Evolutionary conservation across 2,329 filamentous ascomycete genomes (phyloP), one percentile per base, ranked within the genome.

Genomic region (Rachicladosporium sp.): DNA sequence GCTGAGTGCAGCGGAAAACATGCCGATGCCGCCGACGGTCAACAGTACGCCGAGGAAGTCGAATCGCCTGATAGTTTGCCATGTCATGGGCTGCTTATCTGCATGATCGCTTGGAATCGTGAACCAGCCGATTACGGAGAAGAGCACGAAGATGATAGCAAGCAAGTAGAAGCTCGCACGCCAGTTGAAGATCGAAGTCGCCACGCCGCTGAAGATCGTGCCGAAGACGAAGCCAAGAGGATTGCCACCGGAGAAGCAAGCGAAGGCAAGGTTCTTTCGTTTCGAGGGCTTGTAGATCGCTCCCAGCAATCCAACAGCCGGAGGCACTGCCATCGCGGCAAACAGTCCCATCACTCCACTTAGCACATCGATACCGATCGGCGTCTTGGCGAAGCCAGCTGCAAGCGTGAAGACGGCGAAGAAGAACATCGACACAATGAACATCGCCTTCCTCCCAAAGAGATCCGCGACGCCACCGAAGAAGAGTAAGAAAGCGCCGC

Each of bases 381-480:
- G 67, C 29, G 68, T 69, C 37, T 69, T 68, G 4, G 74, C 66
- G 52, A 81, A 82, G 2, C 76, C 74, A 0, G 74, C 68, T 2
- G 71, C 65, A 29, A 82, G 58, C 2, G 69, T 62, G 44, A 76
- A 70, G 15, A 74, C 56, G 3, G 70, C 67, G 52, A 79, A 80
- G 12, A 73, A 64, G 10, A 67, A 67, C 62, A 81, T 69, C 34
- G 75, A 77, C 7, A 60, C 57, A 11, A 80, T 66, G 50, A 81
- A 76, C 53, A 81, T 66, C 0, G 60, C 48, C 47, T 75, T 76
- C 29, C 77, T 37, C 46, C 51, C 78, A 35, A 82, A 74, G 33
- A 80, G 62, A 51, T 82, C 78, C 2, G 78, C 76, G 5, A 80
- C 60, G 47, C 73, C 74, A 31, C 77, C 78, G 43, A 82, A 78